Evolutionary conservation across 345 rosid genomes (phyloP), one percentile per base, ranked within the genome.

Genomic region (Brassica nigra): DNA sequence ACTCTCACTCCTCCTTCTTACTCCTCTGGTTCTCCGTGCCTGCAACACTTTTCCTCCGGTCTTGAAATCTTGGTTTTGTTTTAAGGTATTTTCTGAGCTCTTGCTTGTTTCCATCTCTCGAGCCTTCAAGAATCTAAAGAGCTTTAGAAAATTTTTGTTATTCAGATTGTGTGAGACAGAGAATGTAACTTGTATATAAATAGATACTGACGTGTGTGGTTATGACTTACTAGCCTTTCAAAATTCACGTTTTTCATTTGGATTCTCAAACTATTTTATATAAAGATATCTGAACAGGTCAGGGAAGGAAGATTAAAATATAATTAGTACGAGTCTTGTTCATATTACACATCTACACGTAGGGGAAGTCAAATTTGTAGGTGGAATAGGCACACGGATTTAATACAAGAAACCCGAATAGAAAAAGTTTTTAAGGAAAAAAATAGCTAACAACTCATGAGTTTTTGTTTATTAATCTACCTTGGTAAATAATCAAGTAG

Each of bases 1-100:
- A 80, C 93, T 92, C 87, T 84, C 78, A 72, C 68, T 76, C 77
- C 75, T 89, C 58, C 81, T 81, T 55, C 74, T 66, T n/a, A 27
- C 74, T 68, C 61, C 47, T 54, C 61, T 70, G 37, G 5, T 37
- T 65, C 34, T 65, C 81, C 91, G 61, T 87, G 86, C 27, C 88
- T 88, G 6, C 86, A 80, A 0, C 39, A 28, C 23, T 6, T 59
- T 66, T 67, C 75, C 84, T 76, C 85, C 75, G 4, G 36, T 54
- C 67, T 64, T 78, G 18, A 6, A 63, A 77, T 74, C 71, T 84
- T 54, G 84, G 58, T 70, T 83, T 30, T 68, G 39, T 30, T 66
- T 80, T 6, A 77, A 49, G 6, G 30, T 44, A 33, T 59, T 30
- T 18, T 79, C 31, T 39, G 68, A 76, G 20, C 78, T 85, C 75